These are phyloP conservation scores for Microbotryum intermedium DNA, from an alignment of 1,284 basidiomycete species.

Conservation along the genomic window DNA sequence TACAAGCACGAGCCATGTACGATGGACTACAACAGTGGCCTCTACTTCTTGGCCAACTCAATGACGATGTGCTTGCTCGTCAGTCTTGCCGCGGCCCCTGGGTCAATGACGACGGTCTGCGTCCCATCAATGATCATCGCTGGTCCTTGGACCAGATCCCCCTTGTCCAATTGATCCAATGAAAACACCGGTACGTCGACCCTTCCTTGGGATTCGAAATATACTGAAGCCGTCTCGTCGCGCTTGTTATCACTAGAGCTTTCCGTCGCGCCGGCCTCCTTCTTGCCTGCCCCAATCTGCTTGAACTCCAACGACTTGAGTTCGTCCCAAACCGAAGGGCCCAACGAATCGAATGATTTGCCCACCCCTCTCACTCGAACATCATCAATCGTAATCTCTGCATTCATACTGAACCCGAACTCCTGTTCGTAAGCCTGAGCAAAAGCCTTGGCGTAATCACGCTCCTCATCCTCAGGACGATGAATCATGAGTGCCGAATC, in stretches of 20 bases:
- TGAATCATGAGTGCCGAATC: conserved; percentile 16
- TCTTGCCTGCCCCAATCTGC: too few species aligned
- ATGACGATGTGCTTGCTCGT: conserved; percentile 10
- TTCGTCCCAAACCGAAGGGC: conserved; percentile 51
- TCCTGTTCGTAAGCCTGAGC: conserved; percentile 36
- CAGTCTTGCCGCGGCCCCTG: conserved; percentile 51
- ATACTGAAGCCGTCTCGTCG: background rate
- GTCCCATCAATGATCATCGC: conserved; percentile 87
- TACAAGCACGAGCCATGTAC: too few species aligned
- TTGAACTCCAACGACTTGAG: too few species aligned
- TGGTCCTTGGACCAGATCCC: conserved; percentile 66
- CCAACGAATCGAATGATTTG: conserved; percentile 75
- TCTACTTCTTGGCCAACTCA: background rate
- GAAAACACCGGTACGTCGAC: conserved; percentile 9
- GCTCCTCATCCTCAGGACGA: conserved; percentile 10
- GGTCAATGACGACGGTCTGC: conserved; percentile 77
- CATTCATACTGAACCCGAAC: conserved; percentile 79
- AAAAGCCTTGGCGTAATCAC: conserved; percentile 6
- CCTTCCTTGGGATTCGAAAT: conserved; percentile 15
- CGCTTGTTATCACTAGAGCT: background rate
- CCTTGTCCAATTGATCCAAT: conserved; percentile 46
- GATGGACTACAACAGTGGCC: too few species aligned
- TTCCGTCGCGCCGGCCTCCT: background rate
- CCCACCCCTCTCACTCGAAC: conserved; percentile 73
- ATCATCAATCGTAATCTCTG: conserved; percentile 74